Evolutionary conservation across 345 rosid genomes (phyloP).

Genomic region (Ceriops decandra): DNA sequence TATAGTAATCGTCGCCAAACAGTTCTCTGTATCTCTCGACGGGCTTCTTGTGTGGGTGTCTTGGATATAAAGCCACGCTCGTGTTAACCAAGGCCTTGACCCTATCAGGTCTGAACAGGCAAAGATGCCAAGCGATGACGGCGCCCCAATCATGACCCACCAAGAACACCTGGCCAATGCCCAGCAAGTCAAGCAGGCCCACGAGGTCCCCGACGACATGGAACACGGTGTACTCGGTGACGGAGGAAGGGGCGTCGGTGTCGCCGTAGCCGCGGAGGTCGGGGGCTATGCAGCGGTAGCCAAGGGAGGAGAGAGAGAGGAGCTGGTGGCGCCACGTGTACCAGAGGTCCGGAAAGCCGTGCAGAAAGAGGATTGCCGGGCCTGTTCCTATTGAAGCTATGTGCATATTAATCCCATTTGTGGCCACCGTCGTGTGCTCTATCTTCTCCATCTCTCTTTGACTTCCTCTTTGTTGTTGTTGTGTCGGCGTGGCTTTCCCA

Average conservation of each 20-base stretch:
- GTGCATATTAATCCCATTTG: slow-evolving; percentile 10
- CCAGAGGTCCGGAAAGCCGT: slow-evolving; percentile 13
- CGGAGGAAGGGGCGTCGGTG: slow-evolving; percentile 9
- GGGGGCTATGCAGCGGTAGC: slow-evolving; percentile 23
- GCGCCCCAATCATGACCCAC: slow-evolving; percentile 7
- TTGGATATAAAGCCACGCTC: background rate
- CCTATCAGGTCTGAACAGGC: background rate
- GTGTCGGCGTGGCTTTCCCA: background rate
- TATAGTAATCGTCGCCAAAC: background rate
- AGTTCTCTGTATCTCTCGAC: background rate
- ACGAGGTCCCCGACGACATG: slow-evolving; percentile 20
- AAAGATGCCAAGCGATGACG: background rate
- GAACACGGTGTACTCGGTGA: slow-evolving; percentile 8
- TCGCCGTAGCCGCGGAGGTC: slow-evolving; percentile 26
- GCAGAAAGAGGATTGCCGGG: slow-evolving; percentile 7
- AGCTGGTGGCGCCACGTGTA: slow-evolving; percentile 16
- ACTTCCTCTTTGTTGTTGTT: background rate
- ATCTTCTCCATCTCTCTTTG: slow-evolving; percentile 1
- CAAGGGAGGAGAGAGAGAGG: slow-evolving; percentile 13
- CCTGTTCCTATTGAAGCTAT: background rate
- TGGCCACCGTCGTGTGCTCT: slow-evolving; percentile 8
- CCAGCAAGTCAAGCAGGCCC: slow-evolving; percentile 10
- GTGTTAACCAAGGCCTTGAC: slow-evolving; percentile 2
- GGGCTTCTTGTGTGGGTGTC: background rate
- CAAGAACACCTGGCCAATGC: slow-evolving; percentile 1